Percentiles rank a stretch among this genome's conserved stretches.
These are phyloP conservation scores for Venturia oleaginea DNA, from an alignment of 2,329 filamentous ascomycete species.

Conservation along the genomic window DNA sequence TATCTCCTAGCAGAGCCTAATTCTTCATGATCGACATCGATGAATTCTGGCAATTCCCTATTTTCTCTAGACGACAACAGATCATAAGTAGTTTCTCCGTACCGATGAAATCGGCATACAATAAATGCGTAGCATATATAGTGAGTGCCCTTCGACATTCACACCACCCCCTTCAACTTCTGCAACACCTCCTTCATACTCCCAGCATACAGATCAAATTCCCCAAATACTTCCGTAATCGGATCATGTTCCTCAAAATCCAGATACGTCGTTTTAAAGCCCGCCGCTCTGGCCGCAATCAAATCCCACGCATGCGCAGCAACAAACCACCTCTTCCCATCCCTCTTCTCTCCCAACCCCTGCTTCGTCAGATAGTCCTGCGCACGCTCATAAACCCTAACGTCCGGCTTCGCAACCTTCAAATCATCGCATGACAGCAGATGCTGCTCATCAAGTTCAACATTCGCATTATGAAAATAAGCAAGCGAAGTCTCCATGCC, in stretches of 20 bases:
- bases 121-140: too few relatives aligned
- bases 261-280: background rate
- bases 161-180: background rate
- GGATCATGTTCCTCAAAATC: background rate
- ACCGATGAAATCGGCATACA: too few relatives aligned
- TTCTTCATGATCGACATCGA: too few relatives aligned
- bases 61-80: too few relatives aligned
- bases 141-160: background rate
- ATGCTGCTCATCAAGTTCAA: background rate
- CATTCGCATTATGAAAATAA: background rate
- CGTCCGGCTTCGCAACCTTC: background rate
- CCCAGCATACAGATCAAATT: background rate
- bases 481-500: background rate
- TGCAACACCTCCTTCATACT: background rate
- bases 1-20: too few relatives aligned
- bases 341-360: background rate
- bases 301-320: background rate
- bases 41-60: too few relatives aligned
- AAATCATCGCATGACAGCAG: background rate
- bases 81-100: too few relatives aligned
- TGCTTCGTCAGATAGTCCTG: background rate
- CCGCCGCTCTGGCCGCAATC: background rate
- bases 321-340: background rate
- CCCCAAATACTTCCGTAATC: background rate
- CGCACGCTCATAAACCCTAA: background rate